Evolutionary conservation across 805 yeast genomes (phyloP).

Genomic region (Saccharomycopsis fermentans): DNA sequence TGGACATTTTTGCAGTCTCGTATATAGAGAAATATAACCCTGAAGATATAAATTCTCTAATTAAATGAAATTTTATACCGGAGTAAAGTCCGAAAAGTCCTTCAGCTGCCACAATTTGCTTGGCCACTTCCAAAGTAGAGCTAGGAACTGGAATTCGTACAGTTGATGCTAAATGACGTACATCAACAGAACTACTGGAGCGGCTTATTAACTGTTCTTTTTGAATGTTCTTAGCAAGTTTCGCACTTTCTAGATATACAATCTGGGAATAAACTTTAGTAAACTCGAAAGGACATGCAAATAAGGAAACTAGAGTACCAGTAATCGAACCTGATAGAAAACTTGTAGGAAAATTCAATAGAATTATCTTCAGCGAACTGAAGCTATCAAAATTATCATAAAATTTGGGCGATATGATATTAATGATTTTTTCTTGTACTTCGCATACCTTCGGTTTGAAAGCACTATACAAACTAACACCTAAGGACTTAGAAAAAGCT

Average conservation of each 20-base stretch:
- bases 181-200: background rate
- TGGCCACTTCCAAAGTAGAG: slow-evolving; percentile 34
- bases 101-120: slow-evolving; percentile 44
- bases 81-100: slow-evolving; percentile 62
- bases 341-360: slow-evolving; percentile 35
- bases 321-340: slow-evolving; percentile 54
- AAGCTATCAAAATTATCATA: background rate
- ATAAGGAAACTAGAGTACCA: slow-evolving; percentile 51
- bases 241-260: slow-evolving; percentile 31
- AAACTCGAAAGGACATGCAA: slow-evolving; percentile 80
- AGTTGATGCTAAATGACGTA: background rate
- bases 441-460: slow-evolving; percentile 32
- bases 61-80: slow-evolving; percentile 57
- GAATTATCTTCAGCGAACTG: slow-evolving; percentile 15
- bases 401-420: slow-evolving; percentile 9
- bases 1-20: slow-evolving; percentile 52
- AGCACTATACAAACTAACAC: slow-evolving; percentile 52
- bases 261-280: slow-evolving; percentile 76
- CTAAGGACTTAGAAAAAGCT: slow-evolving; percentile 52
- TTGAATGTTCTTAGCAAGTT: background rate
- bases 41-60: slow-evolving; percentile 61
- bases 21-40: slow-evolving; percentile 68
- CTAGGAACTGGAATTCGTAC: slow-evolving; percentile 19
- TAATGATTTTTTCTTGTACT: slow-evolving; percentile 15
- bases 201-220: background rate